Evolutionary conservation across 345 rosid genomes (phyloP).

Genomic region (Laguncularia racemosa): DNA sequence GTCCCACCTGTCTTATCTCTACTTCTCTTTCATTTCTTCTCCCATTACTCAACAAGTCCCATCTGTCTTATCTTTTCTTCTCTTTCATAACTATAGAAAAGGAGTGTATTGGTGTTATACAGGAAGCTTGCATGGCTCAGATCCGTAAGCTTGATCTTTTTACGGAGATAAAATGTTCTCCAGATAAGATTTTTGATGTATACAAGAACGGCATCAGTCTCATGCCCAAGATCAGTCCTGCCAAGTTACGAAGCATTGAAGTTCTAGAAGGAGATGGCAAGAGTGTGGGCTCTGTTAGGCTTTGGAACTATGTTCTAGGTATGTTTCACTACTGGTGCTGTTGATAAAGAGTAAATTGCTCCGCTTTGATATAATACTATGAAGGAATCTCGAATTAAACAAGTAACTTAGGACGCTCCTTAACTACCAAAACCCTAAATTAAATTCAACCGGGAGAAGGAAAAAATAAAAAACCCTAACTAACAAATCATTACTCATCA

Average conservation of each 20-base stretch:
- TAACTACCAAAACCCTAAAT: too few relatives aligned
- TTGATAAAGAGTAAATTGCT: too few relatives aligned
- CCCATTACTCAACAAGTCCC: background rate
- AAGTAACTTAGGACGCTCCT: too few relatives aligned
- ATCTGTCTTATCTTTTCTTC: background rate
- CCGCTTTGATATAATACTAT: too few relatives aligned
- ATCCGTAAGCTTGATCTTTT: constrained; percentile 10
- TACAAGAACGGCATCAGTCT: constrained; percentile 11
- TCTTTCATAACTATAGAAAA: background rate
- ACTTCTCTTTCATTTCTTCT: too few relatives aligned
- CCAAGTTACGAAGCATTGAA: constrained; percentile 10
- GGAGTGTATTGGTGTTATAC: too few relatives aligned
- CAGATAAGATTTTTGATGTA: constrained; percentile 15
- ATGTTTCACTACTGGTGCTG: too few relatives aligned
- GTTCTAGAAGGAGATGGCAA: constrained; percentile 23
- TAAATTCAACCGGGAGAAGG: too few relatives aligned
- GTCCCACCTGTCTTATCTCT: too few relatives aligned
- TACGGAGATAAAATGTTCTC: constrained; percentile 17
- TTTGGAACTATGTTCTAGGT: constrained; percentile 20
- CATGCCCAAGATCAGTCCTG: constrained; percentile 16
- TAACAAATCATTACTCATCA: too few relatives aligned
- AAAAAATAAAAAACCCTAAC: too few relatives aligned
- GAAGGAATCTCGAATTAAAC: too few relatives aligned
- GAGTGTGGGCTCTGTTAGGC: constrained; percentile 17
- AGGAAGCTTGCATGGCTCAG: constrained; percentile 11